phyloP scores from a whole-genome alignment of 192 early-diverging fungal genomes.

The Kappamyces sp. region DNA sequence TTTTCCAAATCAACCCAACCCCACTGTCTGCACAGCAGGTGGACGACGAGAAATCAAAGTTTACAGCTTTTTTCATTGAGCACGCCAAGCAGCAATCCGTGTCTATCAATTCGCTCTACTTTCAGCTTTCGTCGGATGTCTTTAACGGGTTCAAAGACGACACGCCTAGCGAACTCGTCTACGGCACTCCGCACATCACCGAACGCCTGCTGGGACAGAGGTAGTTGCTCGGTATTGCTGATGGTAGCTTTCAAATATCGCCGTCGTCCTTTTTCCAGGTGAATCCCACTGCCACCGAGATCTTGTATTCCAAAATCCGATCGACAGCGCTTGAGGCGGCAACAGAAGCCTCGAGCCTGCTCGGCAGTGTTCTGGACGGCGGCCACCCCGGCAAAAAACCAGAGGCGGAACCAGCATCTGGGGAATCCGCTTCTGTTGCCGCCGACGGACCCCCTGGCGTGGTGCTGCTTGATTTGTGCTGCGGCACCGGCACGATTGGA shows the following conservation, averaged over 20 bases:
- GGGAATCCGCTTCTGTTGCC: background rate
- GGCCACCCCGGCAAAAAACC: slow-evolving; percentile 7
- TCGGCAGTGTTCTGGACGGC: background rate
- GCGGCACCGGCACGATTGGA: slow-evolving; percentile 82
- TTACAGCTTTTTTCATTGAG: background rate
- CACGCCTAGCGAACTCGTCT: slow-evolving; percentile 33
- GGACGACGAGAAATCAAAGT: slow-evolving; percentile 22
- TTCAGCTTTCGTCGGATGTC: slow-evolving; percentile 40
- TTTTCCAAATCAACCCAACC: slow-evolving; percentile 55
- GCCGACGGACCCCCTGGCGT: slow-evolving; percentile 20
- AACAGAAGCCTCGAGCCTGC: background rate
- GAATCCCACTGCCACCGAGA: slow-evolving; percentile 64
- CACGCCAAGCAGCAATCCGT: background rate
- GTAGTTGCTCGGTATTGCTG: slow-evolving; percentile 16
- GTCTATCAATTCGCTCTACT: slow-evolving; percentile 40
- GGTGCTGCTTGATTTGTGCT: slow-evolving; percentile 68
- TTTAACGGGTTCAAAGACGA: slow-evolving; percentile 54
- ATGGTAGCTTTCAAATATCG: slow-evolving; percentile 58
- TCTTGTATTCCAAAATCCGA: slow-evolving; percentile 40
- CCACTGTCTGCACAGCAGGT: slow-evolving; percentile 31
- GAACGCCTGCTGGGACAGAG: slow-evolving; percentile 58
- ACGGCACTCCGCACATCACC: slow-evolving; percentile 51
- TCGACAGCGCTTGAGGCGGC: background rate
- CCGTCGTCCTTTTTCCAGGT: slow-evolving; percentile 75
- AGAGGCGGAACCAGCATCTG: slow-evolving; percentile 10